Evolutionary conservation across 345 rosid species (phyloP).

Genomic region (Dovyalis caffra): DNA sequence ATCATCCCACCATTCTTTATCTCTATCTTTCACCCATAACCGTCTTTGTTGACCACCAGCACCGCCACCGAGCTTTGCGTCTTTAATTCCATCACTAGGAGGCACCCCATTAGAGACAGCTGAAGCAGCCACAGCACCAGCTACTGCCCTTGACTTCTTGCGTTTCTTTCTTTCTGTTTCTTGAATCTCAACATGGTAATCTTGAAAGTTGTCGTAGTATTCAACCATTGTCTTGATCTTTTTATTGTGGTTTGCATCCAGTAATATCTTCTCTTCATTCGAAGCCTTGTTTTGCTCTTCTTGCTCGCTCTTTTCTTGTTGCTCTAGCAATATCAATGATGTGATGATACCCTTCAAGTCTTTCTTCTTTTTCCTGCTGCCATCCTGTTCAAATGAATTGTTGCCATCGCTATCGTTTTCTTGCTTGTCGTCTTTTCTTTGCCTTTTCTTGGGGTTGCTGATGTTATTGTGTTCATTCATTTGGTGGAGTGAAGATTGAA

Average conservation of each 20-base stretch:
- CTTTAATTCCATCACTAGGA: background rate
- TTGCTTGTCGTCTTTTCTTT: background rate
- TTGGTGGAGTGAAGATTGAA: conserved; percentile 3
- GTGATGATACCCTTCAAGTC: conserved; percentile 29
- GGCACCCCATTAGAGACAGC: conserved; percentile 13
- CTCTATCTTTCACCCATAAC: conserved; percentile 89
- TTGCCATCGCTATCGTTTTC: background rate
- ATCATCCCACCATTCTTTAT: conserved; percentile 93
- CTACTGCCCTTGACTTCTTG: conserved; percentile 54
- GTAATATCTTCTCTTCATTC: conserved; percentile 36
- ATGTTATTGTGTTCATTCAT: conserved; percentile 23
- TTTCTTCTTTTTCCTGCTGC: conserved; percentile 17
- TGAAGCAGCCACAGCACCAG: conserved; percentile 29
- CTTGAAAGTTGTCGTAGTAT: conserved; percentile 35
- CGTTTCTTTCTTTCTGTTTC: conserved; percentile 41
- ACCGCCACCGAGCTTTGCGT: conserved; percentile 11
- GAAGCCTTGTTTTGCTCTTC: conserved; percentile 40
- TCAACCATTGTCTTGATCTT: conserved; percentile 32
- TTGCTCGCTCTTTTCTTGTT: conserved; percentile 49
- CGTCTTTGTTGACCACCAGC: conserved; percentile 53
- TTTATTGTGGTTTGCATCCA: conserved; percentile 44
- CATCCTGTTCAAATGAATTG: conserved; percentile 9
- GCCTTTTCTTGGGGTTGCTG: conserved; percentile 13
- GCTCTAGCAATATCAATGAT: conserved; percentile 42
- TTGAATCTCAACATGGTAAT: conserved; percentile 39